Percentiles rank a stretch among this genome's conserved stretches.
Conservation (phyloP, 2,329 filamentous ascomycete species). For the Didymella arachidicola region DNA sequence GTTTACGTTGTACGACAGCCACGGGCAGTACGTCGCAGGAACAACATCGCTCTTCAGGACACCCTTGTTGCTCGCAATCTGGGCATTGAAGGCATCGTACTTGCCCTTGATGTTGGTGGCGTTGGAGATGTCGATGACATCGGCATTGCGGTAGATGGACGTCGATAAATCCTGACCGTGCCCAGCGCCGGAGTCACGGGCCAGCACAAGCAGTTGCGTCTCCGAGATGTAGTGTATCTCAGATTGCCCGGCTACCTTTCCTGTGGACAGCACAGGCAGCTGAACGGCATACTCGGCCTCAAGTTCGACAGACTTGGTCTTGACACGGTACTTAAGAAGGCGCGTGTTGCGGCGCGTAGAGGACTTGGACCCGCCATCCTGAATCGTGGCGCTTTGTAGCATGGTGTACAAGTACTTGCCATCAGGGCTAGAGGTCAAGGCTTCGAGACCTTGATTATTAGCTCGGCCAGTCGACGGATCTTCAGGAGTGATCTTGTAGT, state of each 20-base stretch:
- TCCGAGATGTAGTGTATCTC: slow-evolving; percentile 71
- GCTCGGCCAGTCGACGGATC: slow-evolving; percentile 68
- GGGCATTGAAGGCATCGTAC: slow-evolving; percentile 50
- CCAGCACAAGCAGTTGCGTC: slow-evolving; percentile 71
- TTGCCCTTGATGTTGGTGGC: slow-evolving; percentile 67
- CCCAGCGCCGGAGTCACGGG: slow-evolving; percentile 69
- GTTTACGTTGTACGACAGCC: slow-evolving; percentile 73
- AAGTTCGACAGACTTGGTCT: slow-evolving; percentile 56
- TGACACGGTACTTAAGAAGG: slow-evolving; percentile 70
- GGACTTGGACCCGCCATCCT: slow-evolving; percentile 62
- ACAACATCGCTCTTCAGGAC: slow-evolving; percentile 62
- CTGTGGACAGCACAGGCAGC: slow-evolving; percentile 65
- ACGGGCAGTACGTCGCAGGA: slow-evolving; percentile 69
- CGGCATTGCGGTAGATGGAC: slow-evolving; percentile 72
- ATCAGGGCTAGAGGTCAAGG: slow-evolving; percentile 68
- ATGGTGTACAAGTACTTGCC: slow-evolving; percentile 70
- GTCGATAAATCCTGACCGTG: slow-evolving; percentile 61
- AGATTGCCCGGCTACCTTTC: slow-evolving; percentile 69
- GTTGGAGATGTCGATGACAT: slow-evolving; percentile 70
- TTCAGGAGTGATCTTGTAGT: slow-evolving; percentile 59
- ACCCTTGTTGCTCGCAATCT: slow-evolving; percentile 61
- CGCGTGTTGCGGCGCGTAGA: slow-evolving; percentile 65
- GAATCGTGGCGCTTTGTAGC: slow-evolving; percentile 67
- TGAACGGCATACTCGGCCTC: slow-evolving; percentile 71
- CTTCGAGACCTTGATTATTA: slow-evolving; percentile 81